phyloP scores from a whole-genome alignment of 768 basidiomycete species.

The Tylopilus sp. region DNA sequence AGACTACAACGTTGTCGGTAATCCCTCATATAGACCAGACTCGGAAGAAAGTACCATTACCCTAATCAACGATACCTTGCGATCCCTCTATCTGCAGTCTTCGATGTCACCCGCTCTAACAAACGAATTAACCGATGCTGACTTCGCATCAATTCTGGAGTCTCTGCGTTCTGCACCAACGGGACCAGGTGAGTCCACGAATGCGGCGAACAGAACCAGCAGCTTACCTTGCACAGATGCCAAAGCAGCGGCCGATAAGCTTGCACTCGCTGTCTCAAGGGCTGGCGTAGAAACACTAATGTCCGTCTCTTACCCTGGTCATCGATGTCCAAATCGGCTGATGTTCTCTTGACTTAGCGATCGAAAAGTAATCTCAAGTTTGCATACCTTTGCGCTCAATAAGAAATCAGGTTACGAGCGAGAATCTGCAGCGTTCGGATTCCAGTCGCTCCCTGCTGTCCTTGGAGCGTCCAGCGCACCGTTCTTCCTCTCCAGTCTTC shows the following conservation, averaged over 20 bases:
- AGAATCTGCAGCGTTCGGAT: constrained; percentile 80
- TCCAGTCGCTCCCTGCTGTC: constrained; percentile 66
- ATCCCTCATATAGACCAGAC: constrained; percentile 14
- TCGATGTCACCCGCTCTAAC: constrained; percentile 56
- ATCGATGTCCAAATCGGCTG: constrained; percentile 11
- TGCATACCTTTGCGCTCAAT: constrained; percentile 71
- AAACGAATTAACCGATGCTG: constrained; percentile 39
- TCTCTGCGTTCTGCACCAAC: constrained; percentile 57
- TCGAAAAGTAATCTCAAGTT: constrained; percentile 53
- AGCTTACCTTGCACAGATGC: constrained; percentile 52
- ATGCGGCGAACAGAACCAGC: not conserved
- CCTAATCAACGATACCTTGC: constrained; percentile 23
- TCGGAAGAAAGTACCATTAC: constrained; percentile 8
- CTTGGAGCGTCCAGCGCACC: constrained; percentile 73
- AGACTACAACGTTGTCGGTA: constrained; percentile 12
- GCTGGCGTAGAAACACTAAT: constrained; percentile 57
- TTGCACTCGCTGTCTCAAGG: constrained; percentile 70
- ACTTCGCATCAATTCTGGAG: constrained; percentile 43
- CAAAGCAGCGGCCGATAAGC: constrained; percentile 76
- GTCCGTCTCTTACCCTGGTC: constrained; percentile 37
- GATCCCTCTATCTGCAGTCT: constrained; percentile 5
- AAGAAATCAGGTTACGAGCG: constrained; percentile 88
- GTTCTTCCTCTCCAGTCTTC: constrained; percentile 71
- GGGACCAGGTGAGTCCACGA: constrained; percentile 46
- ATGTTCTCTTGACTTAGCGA: constrained; percentile 43